phyloP scores from a whole-genome alignment of 257 asterid genomes.

The Anisodus tanguticus region DNA sequence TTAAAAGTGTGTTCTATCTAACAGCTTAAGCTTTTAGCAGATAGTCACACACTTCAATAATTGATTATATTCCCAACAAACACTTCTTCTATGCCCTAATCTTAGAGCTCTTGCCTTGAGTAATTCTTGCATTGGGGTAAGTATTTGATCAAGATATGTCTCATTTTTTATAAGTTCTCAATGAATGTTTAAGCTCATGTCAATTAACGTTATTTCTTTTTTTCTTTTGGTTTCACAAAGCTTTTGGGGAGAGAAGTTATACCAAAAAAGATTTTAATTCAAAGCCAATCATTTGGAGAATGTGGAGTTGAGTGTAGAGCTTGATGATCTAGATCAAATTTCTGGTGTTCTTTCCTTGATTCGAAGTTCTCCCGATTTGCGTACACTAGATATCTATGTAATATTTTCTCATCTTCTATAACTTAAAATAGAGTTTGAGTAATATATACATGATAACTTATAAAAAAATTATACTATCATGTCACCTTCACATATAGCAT shows the following conservation, averaged over 20 bases:
- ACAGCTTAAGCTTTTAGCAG: no score
- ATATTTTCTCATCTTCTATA: neutral
- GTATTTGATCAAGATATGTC: neutral
- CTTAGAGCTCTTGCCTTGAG: neutral
- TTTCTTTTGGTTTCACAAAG: neutral
- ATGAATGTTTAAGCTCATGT: neutral
- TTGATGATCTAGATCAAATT: conserved; percentile 5
- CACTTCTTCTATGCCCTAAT: neutral
- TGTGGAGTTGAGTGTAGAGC: neutral
- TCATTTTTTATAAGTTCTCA: neutral
- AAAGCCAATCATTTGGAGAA: neutral
- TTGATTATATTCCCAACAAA: no score
- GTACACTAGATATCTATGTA: neutral
- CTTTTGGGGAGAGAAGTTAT: conserved; percentile 12
- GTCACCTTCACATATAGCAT: neutral
- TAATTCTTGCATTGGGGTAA: neutral
- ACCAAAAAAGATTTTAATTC: neutral
- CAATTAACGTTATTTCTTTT: neutral
- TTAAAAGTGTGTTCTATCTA: no score
- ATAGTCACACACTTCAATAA: no score
- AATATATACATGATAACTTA: neutral
- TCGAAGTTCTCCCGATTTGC: neutral
- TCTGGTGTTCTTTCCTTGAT: conserved; percentile 22
- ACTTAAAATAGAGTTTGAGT: neutral
- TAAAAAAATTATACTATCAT: neutral